Conservation (phyloP, 177 flowering plant genomes). For the Vitis hybrid region DNA sequence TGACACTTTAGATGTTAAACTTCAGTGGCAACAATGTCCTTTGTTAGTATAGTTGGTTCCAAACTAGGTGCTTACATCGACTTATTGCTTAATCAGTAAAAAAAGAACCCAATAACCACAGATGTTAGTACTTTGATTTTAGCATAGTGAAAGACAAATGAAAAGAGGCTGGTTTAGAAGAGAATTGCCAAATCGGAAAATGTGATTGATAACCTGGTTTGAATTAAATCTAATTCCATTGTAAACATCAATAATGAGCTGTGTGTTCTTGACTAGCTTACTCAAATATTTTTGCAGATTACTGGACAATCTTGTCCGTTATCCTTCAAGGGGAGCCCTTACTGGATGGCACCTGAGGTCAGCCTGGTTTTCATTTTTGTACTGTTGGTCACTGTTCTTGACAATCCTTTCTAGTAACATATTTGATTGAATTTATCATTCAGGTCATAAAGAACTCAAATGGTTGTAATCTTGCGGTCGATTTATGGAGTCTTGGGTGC, state of each 20-base stretch:
- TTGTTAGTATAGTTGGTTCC: too few species aligned
- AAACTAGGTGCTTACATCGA: too few species aligned
- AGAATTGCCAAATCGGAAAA: too few species aligned
- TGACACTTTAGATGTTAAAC: too few species aligned
- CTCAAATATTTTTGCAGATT: conserved; percentile 43
- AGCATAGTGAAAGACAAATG: too few species aligned
- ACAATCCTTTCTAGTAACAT: neutral
- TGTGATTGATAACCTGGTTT: too few species aligned
- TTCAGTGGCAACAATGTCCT: too few species aligned
- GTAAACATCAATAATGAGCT: neutral
- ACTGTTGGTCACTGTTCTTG: neutral
- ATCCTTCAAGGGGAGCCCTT: conserved; percentile 83
- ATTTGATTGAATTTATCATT: conserved; percentile 1
- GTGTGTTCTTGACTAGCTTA: conserved; percentile 2
- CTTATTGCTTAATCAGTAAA: too few species aligned
- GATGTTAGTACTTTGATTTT: too few species aligned
- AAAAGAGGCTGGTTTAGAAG: too few species aligned
- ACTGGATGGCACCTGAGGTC: conserved; percentile 99
- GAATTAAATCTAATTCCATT: too few species aligned
- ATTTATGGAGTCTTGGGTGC: conserved; percentile 99
- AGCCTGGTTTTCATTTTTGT: conserved; percentile 7
- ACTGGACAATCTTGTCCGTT: conserved; percentile 72
- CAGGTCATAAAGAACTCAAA: conserved; percentile 71
- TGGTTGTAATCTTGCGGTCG: conserved; percentile 78
- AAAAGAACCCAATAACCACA: too few species aligned